Evolutionary conservation across 2,329 filamentous ascomycete species (phyloP).

Genomic region (Penicillium sp.): DNA sequence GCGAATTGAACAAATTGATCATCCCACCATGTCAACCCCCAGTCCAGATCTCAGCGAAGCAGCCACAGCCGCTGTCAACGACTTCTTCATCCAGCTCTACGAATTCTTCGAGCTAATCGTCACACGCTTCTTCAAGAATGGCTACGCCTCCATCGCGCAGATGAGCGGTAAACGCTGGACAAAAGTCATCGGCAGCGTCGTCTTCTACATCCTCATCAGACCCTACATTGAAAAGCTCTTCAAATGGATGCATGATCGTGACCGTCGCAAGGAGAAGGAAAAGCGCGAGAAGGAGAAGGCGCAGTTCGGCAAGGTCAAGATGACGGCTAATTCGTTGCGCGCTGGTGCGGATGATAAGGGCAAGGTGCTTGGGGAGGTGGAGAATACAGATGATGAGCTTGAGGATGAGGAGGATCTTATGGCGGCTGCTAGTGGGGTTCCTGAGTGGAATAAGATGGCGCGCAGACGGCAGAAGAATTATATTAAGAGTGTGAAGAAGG

Average conservation of each 20-base stretch:
- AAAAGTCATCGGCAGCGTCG: constrained; percentile 66
- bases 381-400: constrained; percentile 42
- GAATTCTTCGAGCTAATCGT: constrained; percentile 23
- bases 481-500: constrained; percentile 62
- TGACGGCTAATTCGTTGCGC: constrained; percentile 63
- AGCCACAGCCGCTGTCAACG: constrained; percentile 25
- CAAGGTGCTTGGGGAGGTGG: constrained; percentile 42
- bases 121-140: constrained; percentile 39
- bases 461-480: constrained; percentile 64
- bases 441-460: constrained; percentile 66
- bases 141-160: constrained; percentile 42
- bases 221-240: constrained; percentile 69
- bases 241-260: constrained; percentile 50
- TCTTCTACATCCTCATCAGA: constrained; percentile 69
- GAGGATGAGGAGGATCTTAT: constrained; percentile 43
- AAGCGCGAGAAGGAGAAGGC: constrained; percentile 55
- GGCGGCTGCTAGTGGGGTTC: constrained; percentile 47
- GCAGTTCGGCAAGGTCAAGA: constrained; percentile 49
- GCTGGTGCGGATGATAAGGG: constrained; percentile 52
- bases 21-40: constrained; percentile 22
- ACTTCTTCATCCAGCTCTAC: constrained; percentile 35
- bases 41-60: constrained; percentile 22
- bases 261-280: constrained; percentile 47
- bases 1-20: constrained; percentile 1
- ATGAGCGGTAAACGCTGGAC: constrained; percentile 52